A percentile compares a stretch with the other conserved stretches of the same genome.
Evolutionary conservation across 2,329 filamentous ascomycete species (phyloP).

Genomic region (Trichoderma sp.): DNA sequence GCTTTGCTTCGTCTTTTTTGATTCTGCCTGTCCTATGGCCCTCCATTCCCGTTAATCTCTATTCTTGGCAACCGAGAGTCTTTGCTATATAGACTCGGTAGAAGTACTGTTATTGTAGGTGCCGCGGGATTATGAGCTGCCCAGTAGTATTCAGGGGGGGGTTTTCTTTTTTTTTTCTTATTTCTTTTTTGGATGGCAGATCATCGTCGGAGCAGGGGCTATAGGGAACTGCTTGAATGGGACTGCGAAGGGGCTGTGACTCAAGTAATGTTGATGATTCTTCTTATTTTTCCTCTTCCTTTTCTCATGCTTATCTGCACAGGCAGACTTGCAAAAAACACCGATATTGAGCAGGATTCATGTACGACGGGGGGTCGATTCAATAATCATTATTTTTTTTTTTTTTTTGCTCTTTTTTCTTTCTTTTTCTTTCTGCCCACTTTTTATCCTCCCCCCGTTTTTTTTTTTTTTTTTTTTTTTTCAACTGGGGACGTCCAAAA

Average conservation of each 20-base stretch:
- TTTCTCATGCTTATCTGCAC: constrained; percentile 17
- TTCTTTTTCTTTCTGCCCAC: constrained; percentile 15
- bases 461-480: too few species aligned
- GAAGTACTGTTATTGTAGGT: neutral
- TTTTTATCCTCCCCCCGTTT: neutral
- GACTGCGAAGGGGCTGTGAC: neutral
- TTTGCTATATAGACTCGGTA: neutral
- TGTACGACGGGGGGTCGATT: constrained; percentile 20
- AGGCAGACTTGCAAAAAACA: constrained; percentile 16
- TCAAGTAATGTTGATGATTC: constrained; percentile 20
- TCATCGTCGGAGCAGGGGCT: constrained; percentile 1
- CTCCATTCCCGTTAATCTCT: neutral
- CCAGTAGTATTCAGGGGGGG: neutral
- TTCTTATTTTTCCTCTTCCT: neutral
- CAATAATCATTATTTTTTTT: constrained; percentile 19
- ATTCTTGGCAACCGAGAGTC: neutral
- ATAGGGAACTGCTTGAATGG: neutral
- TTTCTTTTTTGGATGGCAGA: constrained; percentile 6
- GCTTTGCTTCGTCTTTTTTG: neutral
- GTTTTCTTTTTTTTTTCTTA: neutral
- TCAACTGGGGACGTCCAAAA: neutral
- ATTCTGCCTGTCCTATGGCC: neutral
- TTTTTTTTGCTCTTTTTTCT: constrained; percentile 11
- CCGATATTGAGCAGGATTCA: constrained; percentile 20
- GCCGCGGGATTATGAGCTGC: neutral